Evolutionary conservation across 1,284 basidiomycete species (phyloP).

Genomic region (Rhodotorula sp.): DNA sequence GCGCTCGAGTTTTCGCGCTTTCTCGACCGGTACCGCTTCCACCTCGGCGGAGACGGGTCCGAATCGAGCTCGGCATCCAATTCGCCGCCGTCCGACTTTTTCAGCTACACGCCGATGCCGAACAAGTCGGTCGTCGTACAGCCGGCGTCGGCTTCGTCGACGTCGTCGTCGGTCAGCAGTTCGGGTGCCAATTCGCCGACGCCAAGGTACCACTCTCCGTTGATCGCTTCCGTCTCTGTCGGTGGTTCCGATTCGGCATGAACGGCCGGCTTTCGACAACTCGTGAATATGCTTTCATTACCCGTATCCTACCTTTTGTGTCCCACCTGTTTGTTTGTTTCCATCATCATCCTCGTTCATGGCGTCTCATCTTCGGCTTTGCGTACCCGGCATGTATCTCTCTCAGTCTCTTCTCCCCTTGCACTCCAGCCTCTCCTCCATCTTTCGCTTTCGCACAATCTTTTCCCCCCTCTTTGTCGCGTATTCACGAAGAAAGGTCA

Average conservation of each 20-base stretch:
- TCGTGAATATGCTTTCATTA: too few relatives aligned
- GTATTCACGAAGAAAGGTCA: not conserved
- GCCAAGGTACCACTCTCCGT: conserved; percentile 4
- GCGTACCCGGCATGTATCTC: too few relatives aligned
- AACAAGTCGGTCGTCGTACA: not conserved
- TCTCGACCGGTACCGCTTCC: conserved; percentile 38
- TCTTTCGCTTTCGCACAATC: not conserved
- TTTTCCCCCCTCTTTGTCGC: not conserved
- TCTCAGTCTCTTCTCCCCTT: too few relatives aligned
- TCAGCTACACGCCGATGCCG: not conserved
- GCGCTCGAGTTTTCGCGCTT: conserved; percentile 36
- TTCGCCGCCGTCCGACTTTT: conserved; percentile 6
- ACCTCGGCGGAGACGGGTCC: conserved; percentile 14
- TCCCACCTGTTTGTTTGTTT: too few relatives aligned
- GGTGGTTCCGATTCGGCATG: not conserved
- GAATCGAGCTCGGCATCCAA: not conserved
- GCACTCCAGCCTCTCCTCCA: not conserved
- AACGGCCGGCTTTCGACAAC: not conserved
- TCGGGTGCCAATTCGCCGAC: conserved; percentile 11
- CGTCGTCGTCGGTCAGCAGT: not conserved
- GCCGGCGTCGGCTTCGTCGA: not conserved
- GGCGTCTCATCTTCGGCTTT: too few relatives aligned
- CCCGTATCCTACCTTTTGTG: too few relatives aligned
- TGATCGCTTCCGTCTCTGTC: not conserved
- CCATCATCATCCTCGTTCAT: too few relatives aligned